A percentile compares a stretch with the other conserved stretches of the same genome.
Conservation (phyloP, 2,329 filamentous ascomycete species). For the Pseudocercospora vitis region DNA sequence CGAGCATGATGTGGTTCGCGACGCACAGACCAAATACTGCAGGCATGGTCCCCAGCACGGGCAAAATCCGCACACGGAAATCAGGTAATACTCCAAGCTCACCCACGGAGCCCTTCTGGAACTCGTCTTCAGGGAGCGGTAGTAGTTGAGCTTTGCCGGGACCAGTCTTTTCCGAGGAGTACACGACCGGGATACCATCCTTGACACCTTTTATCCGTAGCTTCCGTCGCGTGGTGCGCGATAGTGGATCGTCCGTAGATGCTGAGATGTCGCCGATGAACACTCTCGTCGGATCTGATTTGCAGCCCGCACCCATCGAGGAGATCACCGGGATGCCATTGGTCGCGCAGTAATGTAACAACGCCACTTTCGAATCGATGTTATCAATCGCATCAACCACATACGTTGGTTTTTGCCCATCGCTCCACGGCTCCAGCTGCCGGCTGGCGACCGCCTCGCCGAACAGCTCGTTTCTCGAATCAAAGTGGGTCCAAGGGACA, state of each 20-base stretch:
- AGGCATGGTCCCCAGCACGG: constrained; percentile 94
- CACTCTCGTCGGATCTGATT: constrained; percentile 80
- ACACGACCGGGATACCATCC: constrained; percentile 86
- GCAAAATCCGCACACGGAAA: constrained; percentile 91
- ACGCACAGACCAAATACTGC: constrained; percentile 90
- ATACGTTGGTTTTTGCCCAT: constrained; percentile 69
- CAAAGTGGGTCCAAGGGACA: constrained; percentile 87
- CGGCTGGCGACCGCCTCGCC: constrained; percentile 63
- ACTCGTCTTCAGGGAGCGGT: constrained; percentile 84
- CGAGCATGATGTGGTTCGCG: constrained; percentile 89
- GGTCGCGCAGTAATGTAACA: constrained; percentile 83
- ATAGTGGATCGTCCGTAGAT: constrained; percentile 85
- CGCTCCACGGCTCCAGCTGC: constrained; percentile 67
- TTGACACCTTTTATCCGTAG: constrained; percentile 75
- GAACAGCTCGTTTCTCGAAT: constrained; percentile 83
- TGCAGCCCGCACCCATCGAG: constrained; percentile 94
- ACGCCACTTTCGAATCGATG: constrained; percentile 90
- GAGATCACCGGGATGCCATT: constrained; percentile 80
- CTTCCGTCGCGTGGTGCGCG: constrained; percentile 75
- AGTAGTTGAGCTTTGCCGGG: constrained; percentile 89
- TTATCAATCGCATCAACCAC: constrained; percentile 99
- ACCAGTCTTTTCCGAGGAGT: constrained; percentile 84
- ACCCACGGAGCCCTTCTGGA: constrained; percentile 77
- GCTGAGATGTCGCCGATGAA: constrained; percentile 87
- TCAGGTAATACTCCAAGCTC: constrained; percentile 87